Evolutionary conservation across 768 basidiomycete genomes (phyloP), one percentile per base, ranked within the genome.

Genomic region (Trametes coccinea): DNA sequence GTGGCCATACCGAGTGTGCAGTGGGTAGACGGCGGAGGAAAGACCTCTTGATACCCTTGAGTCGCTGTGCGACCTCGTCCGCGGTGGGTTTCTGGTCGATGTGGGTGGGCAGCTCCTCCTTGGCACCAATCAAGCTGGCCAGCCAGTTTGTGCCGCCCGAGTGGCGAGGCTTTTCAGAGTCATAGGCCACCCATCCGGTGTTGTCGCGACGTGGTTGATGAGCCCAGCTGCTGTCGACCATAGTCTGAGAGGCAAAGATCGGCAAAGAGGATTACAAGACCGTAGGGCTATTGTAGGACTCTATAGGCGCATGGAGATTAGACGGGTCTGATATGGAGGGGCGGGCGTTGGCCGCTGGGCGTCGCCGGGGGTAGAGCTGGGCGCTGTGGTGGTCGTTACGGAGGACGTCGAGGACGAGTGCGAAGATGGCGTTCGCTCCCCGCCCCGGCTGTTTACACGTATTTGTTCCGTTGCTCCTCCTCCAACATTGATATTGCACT

Each of bases 241-340:
- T 64, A 22, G 62, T 56, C 53, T 43, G 27, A 33, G 50, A 17
- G 22, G 50, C 34, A 34, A 44, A 22, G 7, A 46, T 22, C 7
- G 14, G 17, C 10, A 31, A 43, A 39, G 44, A 17, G 4, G 41
- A 64, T 64, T 64, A 64, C 31, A 43, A 40, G 57, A 41, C 40
- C 8, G 45, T 45, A 52, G 39, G 16, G 58, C 22, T 31, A 30
- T 55, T 22, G 48, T 60, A 34, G 30, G 49, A 34, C 41, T 41
- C 58, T 64, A 60, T 56, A 47, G n/a, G 62, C 53, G 58, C 62
- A 64, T 64, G 62, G 62, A 64, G 58, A 64, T 60, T 37, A 11
- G 55, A 52, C 29, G 49, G 54, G 62, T 34, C 53, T 29, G 53
- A 59, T 45, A 59, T 34, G 33, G 22, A 31, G 41, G 29, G 44